These are phyloP conservation scores for Polymyxa betae DNA, from an alignment of 208 protist genomes.

Conservation along the genomic window DNA sequence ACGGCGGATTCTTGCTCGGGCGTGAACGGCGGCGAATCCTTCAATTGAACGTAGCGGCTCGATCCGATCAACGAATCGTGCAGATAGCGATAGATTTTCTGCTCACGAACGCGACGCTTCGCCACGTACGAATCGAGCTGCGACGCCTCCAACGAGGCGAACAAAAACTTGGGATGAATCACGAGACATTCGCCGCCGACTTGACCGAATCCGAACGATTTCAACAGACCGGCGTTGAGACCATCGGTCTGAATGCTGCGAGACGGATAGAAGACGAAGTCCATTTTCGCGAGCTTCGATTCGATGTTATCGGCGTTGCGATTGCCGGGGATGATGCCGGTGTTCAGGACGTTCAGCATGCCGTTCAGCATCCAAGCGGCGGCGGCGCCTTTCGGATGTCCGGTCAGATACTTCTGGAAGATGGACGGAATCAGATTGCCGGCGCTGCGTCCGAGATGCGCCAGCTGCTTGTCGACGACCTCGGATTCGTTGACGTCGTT, in stretches of 20 bases:
- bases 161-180: slow-evolving; percentile 70
- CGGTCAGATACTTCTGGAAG: slow-evolving; percentile 79
- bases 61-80: slow-evolving; percentile 66
- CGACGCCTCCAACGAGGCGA: slow-evolving; percentile 59
- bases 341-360: slow-evolving; percentile 71
- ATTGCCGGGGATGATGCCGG: slow-evolving; percentile 75
- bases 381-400: slow-evolving; percentile 78
- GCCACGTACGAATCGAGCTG: slow-evolving; percentile 60
- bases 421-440: slow-evolving; percentile 73
- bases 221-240: slow-evolving; percentile 72
- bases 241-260: slow-evolving; percentile 62
- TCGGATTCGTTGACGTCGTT: slow-evolving; percentile 77
- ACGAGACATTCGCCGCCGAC: slow-evolving; percentile 74
- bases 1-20: background rate
- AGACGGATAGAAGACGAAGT: slow-evolving; percentile 70
- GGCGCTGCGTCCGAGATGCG: slow-evolving; percentile 70
- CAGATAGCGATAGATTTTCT: slow-evolving; percentile 61
- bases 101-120: slow-evolving; percentile 58
- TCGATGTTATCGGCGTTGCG: slow-evolving; percentile 78
- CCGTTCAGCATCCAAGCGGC: slow-evolving; percentile 80
- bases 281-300: slow-evolving; percentile 63
- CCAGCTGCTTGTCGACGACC: slow-evolving; percentile 72
- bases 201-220: slow-evolving; percentile 78
- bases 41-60: slow-evolving; percentile 62
- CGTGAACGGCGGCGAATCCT: slow-evolving; percentile 62